These are phyloP conservation scores for Stachybotrys echinatus DNA, from an alignment of 2,329 filamentous ascomycete genomes.

Conservation along the genomic window DNA sequence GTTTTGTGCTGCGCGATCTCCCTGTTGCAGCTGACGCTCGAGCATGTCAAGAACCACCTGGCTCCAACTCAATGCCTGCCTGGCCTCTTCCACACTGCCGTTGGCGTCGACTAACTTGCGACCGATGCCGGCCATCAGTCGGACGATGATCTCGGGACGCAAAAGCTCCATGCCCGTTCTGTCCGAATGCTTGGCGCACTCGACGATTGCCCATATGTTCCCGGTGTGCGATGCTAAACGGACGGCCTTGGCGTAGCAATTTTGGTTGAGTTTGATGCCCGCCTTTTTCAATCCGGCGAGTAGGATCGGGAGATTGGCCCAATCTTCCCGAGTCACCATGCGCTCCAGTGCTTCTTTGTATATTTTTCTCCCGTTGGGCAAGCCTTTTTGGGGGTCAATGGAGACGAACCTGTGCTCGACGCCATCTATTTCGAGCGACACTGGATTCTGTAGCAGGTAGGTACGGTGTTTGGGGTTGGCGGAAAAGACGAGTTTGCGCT, in stretches of 20 bases:
- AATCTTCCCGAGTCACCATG: conserved; percentile 47
- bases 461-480: conserved; percentile 31
- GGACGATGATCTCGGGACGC: conserved; percentile 31
- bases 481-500: conserved; percentile 49
- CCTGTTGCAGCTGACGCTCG: conserved; percentile 34
- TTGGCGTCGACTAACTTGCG: conserved; percentile 31
- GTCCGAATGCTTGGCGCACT: conserved; percentile 40
- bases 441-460: conserved; percentile 47
- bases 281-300: conserved; percentile 44
- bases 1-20: conserved; percentile 8
- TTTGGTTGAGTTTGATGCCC: conserved; percentile 27
- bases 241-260: conserved; percentile 33
- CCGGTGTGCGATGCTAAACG: conserved; percentile 34
- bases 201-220: conserved; percentile 40
- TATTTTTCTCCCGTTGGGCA: conserved; percentile 36
- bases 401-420: conserved; percentile 47
- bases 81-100: conserved; percentile 28
- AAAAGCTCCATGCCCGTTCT: conserved; percentile 35
- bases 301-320: conserved; percentile 45
- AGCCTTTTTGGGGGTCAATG: conserved; percentile 33
- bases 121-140: conserved; percentile 19
- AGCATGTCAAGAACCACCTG: conserved; percentile 45
- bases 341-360: conserved; percentile 30
- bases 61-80: conserved; percentile 38
- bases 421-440: conserved; percentile 54